Evolutionary conservation across 768 basidiomycete species (phyloP), one percentile per base, ranked within the genome.

Genomic region (Pholiota microspora): DNA sequence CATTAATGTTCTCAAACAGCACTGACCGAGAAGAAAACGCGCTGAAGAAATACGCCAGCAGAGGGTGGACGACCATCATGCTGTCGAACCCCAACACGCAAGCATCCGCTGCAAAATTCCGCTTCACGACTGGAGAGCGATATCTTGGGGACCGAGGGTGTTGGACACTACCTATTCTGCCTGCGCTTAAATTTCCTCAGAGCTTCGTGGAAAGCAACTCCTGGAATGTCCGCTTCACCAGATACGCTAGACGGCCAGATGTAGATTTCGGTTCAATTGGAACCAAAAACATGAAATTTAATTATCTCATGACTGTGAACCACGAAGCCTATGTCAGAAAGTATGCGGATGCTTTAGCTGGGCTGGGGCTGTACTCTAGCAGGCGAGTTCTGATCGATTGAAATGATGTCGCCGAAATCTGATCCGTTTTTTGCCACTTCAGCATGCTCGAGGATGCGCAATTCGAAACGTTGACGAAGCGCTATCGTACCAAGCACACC

Each of bases 251-350:
- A 42, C 36, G 24, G 35, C 35, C 50, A 25, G 50, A 23, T 16
- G 36, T 27, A 27, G 50, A 49, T 35, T 49, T 24, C 34, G 24
- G 32, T 15, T 8, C 23, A 2, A 21, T 49, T 34, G 21, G 31
- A 2, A 32, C 48, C n/a, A 42, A 35, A 38, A 44, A 42, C 24
- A 40, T 51, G 50, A 51, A 42, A 42, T 51, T 51, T 27, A 40
- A 28, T 23, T 51, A 51, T 16, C 24, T 51, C 24, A 27, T 51
- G 50, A 35, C 29, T 31, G 46, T 16, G 40, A 23, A 23, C 21
- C 40, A 42, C 23, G 40, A 42, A 21, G 40, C 40, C 40, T 42
- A 42, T 42, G 40, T 42, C 40, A 42, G 40, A 42, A 42, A 23
- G 21, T 23, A 42, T 16, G 40, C 40, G 40, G 40, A 42, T 23